phyloP scores from a whole-genome alignment of 1,139 yeast genomes.

The Debaryomyces nepalensis region DNA sequence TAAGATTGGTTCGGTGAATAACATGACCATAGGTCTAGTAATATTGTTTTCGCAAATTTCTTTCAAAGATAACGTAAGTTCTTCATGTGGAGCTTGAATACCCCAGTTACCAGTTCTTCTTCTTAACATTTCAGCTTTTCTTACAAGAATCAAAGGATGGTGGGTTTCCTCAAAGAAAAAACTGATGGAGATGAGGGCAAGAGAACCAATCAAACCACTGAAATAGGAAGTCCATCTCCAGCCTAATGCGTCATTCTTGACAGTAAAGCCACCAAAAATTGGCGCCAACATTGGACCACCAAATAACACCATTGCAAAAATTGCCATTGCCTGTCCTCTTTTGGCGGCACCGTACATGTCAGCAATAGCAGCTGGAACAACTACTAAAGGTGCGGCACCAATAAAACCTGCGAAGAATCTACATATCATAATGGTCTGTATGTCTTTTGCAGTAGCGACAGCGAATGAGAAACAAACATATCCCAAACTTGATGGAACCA shows the following conservation, averaged over 20 bases:
- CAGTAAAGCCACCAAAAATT: constrained; percentile 44
- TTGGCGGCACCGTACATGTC: constrained; percentile 65
- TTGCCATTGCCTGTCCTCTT: constrained; percentile 73
- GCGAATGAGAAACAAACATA: constrained; percentile 68
- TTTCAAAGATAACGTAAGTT: constrained; percentile 57
- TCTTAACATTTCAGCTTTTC: constrained; percentile 60
- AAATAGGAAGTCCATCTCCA: constrained; percentile 61
- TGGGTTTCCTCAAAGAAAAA: constrained; percentile 49
- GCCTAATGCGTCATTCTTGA: constrained; percentile 30
- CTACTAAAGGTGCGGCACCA: constrained; percentile 83
- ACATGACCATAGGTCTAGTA: constrained; percentile 67
- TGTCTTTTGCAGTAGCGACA: constrained; percentile 70
- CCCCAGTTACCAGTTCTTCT: constrained; percentile 65
- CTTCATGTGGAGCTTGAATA: constrained; percentile 78
- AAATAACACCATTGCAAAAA: constrained; percentile 69
- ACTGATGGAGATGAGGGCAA: constrained; percentile 29
- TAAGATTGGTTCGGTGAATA: constrained; percentile 68
- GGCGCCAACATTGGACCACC: constrained; percentile 82
- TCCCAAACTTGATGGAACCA: constrained; percentile 58
- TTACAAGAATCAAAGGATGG: constrained; percentile 48
- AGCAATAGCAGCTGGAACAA: constrained; percentile 82
- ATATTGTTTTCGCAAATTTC: constrained; percentile 69
- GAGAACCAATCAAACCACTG: constrained; percentile 48
- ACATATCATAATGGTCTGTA: constrained; percentile 73
- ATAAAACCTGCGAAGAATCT: constrained; percentile 76